These are phyloP conservation scores for Sherardia arvensis DNA, from an alignment of 257 asterid species.

Conservation along the genomic window DNA sequence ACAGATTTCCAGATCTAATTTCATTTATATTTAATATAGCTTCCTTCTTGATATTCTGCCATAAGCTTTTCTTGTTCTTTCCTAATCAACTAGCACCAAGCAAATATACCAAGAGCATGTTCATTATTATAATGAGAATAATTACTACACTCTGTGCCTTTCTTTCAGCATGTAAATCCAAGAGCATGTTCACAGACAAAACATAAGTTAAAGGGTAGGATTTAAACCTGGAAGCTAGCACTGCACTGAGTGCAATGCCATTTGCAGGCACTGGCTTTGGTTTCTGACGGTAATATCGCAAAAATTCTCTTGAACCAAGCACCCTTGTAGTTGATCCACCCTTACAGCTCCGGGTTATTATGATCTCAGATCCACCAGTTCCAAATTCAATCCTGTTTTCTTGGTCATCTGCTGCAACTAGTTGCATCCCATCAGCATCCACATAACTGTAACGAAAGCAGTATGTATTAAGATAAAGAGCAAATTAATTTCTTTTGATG, in stretches of 20 bases:
- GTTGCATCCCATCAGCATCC: constrained; percentile 59
- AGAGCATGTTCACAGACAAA: background rate
- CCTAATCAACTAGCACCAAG: background rate
- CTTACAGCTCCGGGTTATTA: constrained; percentile 36
- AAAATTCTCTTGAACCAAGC: constrained; percentile 87
- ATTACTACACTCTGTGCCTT: background rate
- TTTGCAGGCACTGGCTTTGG: constrained; percentile 65
- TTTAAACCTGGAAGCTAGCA: constrained; percentile 58
- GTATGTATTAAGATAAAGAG: background rate
- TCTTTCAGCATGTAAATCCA: background rate
- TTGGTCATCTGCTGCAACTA: constrained; percentile 42
- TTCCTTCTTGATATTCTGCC: background rate
- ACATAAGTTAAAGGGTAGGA: background rate
- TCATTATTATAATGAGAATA: background rate
- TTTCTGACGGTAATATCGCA: constrained; percentile 86
- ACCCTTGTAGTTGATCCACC: constrained; percentile 39
- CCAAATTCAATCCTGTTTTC: constrained; percentile 51
- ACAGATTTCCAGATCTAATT: background rate
- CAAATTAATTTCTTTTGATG: background rate
- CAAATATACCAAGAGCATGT: background rate
- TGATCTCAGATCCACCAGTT: constrained; percentile 71
- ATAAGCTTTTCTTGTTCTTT: background rate
- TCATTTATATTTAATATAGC: background rate
- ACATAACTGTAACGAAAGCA: constrained; percentile 29
- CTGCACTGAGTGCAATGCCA: constrained; percentile 35